Percentiles rank a stretch among this genome's conserved stretches.
Conservation (phyloP, 148 eudicot genomes). For the Nyssa sinensis region DNA sequence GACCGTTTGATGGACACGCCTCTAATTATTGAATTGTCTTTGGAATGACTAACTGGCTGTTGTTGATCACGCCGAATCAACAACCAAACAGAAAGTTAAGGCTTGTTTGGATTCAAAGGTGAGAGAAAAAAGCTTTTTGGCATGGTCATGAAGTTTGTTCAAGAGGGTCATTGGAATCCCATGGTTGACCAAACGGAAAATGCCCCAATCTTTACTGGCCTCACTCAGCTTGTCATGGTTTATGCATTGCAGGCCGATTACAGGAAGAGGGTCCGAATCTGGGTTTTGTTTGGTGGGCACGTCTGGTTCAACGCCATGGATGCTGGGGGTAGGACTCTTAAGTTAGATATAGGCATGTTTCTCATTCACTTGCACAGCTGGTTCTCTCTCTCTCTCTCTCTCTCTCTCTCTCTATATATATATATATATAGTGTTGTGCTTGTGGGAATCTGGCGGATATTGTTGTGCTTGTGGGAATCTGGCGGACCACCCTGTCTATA, state of each 20-base stretch:
- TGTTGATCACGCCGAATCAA: too few species aligned
- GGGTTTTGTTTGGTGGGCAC: background rate
- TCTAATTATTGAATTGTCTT: too few species aligned
- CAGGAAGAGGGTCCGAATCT: slow-evolving; percentile 34
- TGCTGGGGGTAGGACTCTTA: slow-evolving; percentile 43
- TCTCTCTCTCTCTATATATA: too few species aligned
- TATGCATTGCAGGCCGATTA: slow-evolving; percentile 45
- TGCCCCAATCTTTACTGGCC: slow-evolving; percentile 66
- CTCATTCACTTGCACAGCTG: background rate
- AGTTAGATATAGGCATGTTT: slow-evolving; percentile 13
- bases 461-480: too few species aligned
- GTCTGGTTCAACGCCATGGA: background rate
- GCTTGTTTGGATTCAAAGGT: slow-evolving; percentile 50
- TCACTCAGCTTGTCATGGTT: slow-evolving; percentile 27
- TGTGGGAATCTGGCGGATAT: too few species aligned
- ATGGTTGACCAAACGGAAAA: slow-evolving; percentile 73
- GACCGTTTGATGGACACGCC: too few species aligned
- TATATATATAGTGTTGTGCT: too few species aligned
- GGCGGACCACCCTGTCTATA: too few species aligned
- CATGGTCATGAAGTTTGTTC: slow-evolving; percentile 29
- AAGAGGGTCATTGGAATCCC: slow-evolving; percentile 51
- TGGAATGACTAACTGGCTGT: too few species aligned
- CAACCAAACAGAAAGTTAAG: too few species aligned
- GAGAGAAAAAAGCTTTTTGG: slow-evolving; percentile 32
- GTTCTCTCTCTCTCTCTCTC: too few species aligned